These are phyloP conservation scores for Jacaranda copaia DNA, from an alignment of 257 asterid species.

Conservation along the genomic window DNA sequence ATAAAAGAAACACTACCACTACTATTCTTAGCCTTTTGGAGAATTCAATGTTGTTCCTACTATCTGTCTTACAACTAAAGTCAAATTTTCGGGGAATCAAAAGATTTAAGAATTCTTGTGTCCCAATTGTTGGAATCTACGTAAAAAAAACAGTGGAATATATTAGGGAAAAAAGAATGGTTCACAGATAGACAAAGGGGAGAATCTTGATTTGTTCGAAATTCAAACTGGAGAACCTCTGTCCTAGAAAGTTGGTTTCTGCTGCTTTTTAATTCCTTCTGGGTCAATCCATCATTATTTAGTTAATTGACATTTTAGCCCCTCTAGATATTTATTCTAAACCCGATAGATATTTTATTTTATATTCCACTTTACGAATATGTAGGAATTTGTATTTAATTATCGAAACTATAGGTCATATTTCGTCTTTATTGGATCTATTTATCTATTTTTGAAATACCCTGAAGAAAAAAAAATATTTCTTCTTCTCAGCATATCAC, in stretches of 20 bases:
- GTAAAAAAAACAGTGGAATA: neutral
- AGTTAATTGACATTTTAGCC: conserved; percentile 16
- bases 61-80: conserved; percentile 32
- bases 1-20: neutral
- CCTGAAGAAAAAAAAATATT: too few relatives aligned
- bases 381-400: too few relatives aligned
- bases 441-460: too few relatives aligned
- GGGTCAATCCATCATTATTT: conserved; percentile 31
- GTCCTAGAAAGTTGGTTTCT: conserved; percentile 3
- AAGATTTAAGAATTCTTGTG: conserved; percentile 15
- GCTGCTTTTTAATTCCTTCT: conserved; percentile 17
- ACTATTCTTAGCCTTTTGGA: neutral
- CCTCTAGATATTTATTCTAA: neutral
- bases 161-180: conserved; percentile 12
- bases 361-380: too few relatives aligned
- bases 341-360: neutral
- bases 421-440: too few relatives aligned
- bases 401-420: too few relatives aligned
- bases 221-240: conserved; percentile 21
- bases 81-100: conserved; percentile 38
- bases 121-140: conserved; percentile 38
- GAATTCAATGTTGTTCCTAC: conserved; percentile 13
- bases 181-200: conserved; percentile 31
- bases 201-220: conserved; percentile 51
- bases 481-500: too few relatives aligned